Conservation (phyloP, 2,329 filamentous ascomycete species). For the Alternaria brassicicola region DNA sequence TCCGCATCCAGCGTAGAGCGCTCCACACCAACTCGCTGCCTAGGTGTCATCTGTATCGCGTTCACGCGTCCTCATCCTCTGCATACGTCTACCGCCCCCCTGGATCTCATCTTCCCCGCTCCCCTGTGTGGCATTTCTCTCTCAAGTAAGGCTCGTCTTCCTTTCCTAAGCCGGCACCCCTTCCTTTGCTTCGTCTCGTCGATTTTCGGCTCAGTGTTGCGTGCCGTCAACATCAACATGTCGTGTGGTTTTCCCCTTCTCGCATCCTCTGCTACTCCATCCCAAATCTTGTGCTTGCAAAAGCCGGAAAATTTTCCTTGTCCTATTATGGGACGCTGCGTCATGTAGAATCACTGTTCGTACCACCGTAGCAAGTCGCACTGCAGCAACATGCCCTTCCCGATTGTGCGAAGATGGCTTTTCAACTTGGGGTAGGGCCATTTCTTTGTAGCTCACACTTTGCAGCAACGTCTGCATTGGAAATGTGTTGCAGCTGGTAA, state of each 20-base stretch:
- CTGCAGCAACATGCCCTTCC: constrained; percentile 42
- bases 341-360: constrained; percentile 39
- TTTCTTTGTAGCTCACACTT: constrained; percentile 39
- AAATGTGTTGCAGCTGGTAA: constrained; percentile 36
- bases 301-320: constrained; percentile 20
- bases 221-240: constrained; percentile 12
- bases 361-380: constrained; percentile 43
- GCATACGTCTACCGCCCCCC: constrained; percentile 31
- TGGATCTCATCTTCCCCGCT: constrained; percentile 32
- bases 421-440: constrained; percentile 25
- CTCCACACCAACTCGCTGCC: constrained; percentile 31
- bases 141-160: constrained; percentile 36
- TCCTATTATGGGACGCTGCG: constrained; percentile 30
- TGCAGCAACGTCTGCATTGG: constrained; percentile 40
- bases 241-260: background rate
- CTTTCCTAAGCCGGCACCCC: constrained; percentile 2
- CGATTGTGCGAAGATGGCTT: constrained; percentile 39
- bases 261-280: background rate
- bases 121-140: constrained; percentile 30
- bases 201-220: constrained; percentile 17
- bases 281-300: constrained; percentile 7
- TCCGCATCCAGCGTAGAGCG: constrained; percentile 27
- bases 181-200: constrained; percentile 14
- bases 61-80: constrained; percentile 32
- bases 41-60: constrained; percentile 37